Evolutionary conservation across 164 flowering plant genomes (phyloP), one percentile per base, ranked within the genome.

Genomic region (Akebia trifoliata): DNA sequence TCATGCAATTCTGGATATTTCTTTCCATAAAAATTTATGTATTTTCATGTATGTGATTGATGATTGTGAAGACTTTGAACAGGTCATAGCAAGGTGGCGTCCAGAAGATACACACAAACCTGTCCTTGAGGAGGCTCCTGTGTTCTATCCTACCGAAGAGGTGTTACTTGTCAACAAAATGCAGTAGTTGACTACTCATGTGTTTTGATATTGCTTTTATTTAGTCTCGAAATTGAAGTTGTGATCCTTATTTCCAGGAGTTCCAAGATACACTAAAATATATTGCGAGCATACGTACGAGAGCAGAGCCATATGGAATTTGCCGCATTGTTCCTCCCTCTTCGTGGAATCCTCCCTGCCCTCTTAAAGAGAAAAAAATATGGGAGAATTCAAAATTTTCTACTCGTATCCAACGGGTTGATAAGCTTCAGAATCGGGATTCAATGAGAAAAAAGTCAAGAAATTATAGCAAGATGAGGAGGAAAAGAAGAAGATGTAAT

Each of bases 301-400:
- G n/a, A 63, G 96, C 93, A 20, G 95, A 90, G 68, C 64, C 54
- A 35, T 85, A 79, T 79, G 99, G 99, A 62, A 86, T 94, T 46
- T 90, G 97, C 66, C 85, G 95, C 32, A 86, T 94, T 66, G 85
- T 90, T 52, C 97, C 99, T 59, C 96, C 99, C 17, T 60, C 91
- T 56, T 83, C 88, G 7, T 94, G 99, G 99, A 80, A 75, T 53
- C 99, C 99, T 42, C 90, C 95, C 0, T 87, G 87, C 63, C 90
- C 79, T 62, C 86, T 90, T 0, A 74, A 72, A 68, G 85, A 86
- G 32, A 79, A 81, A 48, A 38, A 51, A 24, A 61, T 65, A 5
- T 87, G 93, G 99, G 84, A 81, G 49, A 50, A 39, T 56, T 72
- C 86, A 42, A 82, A 69, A 59, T 90, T 93, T 80, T 67, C 68